These are phyloP conservation scores for Chlamydomonas asymmetrica DNA, from an alignment of 139 green algal genomes.

Conservation along the genomic window DNA sequence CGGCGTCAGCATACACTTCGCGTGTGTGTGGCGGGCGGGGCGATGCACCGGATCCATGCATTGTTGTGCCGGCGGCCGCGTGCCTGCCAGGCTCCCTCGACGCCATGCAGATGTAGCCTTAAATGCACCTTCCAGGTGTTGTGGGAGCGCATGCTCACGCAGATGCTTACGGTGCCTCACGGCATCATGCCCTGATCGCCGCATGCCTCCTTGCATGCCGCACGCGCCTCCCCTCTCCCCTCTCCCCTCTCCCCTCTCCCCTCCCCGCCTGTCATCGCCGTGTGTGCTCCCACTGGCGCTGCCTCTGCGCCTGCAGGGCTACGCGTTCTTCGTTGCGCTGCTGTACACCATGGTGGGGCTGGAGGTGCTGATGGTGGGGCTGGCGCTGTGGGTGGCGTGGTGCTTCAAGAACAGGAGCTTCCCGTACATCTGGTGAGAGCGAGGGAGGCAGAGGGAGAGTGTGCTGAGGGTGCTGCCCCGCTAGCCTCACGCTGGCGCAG, in stretches of 20 bases:
- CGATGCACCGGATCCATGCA: no score
- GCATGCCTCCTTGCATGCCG: no score
- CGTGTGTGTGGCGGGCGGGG: no score
- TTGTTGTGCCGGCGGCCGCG: no score
- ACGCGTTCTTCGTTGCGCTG: conserved; percentile 7
- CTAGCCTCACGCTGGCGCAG: background rate
- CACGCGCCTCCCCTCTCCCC: background rate
- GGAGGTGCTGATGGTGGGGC: conserved; percentile 10
- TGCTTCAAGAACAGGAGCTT: conserved; percentile 55
- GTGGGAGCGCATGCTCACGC: no score
- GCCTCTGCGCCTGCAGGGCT: conserved; percentile 3
- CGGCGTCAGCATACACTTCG: no score
- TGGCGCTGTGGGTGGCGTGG: conserved; percentile 46
- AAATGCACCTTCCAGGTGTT: no score
- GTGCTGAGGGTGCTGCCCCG: no score
- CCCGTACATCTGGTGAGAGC: conserved; percentile 41
- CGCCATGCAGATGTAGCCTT: no score
- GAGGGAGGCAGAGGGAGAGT: background rate
- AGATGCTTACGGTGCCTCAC: no score
- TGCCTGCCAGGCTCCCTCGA: no score
- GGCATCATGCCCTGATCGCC: no score
- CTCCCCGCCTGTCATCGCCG: background rate
- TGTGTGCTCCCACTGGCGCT: background rate
- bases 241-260: background rate
- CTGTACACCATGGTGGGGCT: conserved; percentile 18